A percentile compares a stretch with the other conserved stretches of the same genome.
Evolutionary conservation across 495 filamentous ascomycete genomes (phyloP).

Genomic region (Aspergillus leporis): DNA sequence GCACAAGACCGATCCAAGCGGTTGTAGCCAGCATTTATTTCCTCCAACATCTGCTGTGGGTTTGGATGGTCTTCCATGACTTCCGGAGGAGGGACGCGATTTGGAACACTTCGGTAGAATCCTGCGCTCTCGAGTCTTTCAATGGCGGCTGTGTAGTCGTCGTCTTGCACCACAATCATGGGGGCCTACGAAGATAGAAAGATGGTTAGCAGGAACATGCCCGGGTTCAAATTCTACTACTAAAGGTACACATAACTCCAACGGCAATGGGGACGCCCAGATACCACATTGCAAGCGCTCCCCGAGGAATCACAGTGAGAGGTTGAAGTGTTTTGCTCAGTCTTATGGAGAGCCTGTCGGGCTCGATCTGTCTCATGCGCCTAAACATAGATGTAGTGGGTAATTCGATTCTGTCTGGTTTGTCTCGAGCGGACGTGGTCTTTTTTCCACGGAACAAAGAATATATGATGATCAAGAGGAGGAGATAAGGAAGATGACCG

Average conservation of each 20-base stretch:
- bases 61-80: constrained; percentile 21
- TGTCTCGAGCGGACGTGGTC: background rate
- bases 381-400: constrained; percentile 13
- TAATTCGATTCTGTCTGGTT: constrained; percentile 2
- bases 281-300: constrained; percentile 21
- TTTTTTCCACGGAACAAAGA: background rate
- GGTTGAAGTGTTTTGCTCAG: constrained; percentile 16
- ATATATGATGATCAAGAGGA: constrained; percentile 2
- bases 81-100: constrained; percentile 22
- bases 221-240: background rate
- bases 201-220: constrained; percentile 12
- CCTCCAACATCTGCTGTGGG: constrained; percentile 19
- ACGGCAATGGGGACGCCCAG: constrained; percentile 24
- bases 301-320: constrained; percentile 21
- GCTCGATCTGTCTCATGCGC: constrained; percentile 20
- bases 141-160: constrained; percentile 20
- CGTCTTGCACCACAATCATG: constrained; percentile 28
- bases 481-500: background rate
- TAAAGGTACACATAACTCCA: constrained; percentile 16
- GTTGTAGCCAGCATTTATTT: constrained; percentile 24
- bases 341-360: constrained; percentile 18
- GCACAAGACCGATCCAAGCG: constrained; percentile 21
- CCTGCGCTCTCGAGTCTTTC: constrained; percentile 23
- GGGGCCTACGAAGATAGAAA: constrained; percentile 14
- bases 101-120: constrained; percentile 18